Percentiles rank a stretch among this genome's conserved stretches.
Evolutionary conservation across 441 rosid genomes (phyloP).

Genomic region (Gossypium trilobum): DNA sequence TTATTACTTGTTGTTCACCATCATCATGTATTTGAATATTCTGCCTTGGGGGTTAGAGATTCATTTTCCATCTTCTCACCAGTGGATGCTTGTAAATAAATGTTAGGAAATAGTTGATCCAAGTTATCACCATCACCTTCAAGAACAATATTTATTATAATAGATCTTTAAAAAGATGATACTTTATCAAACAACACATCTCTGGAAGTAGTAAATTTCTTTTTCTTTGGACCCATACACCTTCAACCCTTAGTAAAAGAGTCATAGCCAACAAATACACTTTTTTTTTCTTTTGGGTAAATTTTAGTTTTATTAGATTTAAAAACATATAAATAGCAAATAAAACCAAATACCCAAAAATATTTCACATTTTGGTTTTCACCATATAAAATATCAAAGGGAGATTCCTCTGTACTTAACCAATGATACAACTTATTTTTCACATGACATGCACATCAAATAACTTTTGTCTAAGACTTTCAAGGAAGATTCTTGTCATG

Average conservation of each 20-base stretch:
- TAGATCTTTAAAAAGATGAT: not conserved
- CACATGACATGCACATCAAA: not conserved
- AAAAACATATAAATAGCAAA: not conserved
- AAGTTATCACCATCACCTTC: no score
- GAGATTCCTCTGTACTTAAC: not conserved
- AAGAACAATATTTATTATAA: no score
- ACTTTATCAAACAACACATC: not conserved
- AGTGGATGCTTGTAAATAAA: no score
- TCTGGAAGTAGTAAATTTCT: not conserved
- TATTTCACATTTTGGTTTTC: not conserved
- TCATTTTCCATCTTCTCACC: not conserved
- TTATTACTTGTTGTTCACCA: not conserved
- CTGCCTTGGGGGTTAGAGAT: no score
- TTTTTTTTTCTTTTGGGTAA: not conserved
- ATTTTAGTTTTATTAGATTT: not conserved
- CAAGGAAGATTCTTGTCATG: conserved; percentile 1
- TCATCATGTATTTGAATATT: no score
- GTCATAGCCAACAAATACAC: not conserved
- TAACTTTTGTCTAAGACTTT: conserved; percentile 5
- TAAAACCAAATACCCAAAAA: not conserved
- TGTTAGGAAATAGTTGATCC: no score
- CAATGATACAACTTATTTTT: not conserved
- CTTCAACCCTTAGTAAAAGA: not conserved
- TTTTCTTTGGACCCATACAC: not conserved
- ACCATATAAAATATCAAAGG: conserved; percentile 2